Conservation (phyloP, 2,329 filamentous ascomycete species). For the Clonostachys rosea region DNA sequence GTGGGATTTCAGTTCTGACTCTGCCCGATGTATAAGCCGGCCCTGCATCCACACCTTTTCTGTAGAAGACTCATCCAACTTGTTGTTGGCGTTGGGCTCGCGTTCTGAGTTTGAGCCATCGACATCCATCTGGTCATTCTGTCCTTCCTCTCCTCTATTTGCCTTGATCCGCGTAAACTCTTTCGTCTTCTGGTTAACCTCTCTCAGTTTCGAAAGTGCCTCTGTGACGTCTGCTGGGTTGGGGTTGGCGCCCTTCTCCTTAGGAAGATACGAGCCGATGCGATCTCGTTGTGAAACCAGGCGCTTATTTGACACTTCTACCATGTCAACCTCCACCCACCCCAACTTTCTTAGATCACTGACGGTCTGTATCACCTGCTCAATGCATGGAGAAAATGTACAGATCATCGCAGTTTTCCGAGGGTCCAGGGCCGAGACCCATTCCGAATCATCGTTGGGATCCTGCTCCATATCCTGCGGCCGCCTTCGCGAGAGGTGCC, state of each 20-base stretch:
- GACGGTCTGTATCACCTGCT: constrained; percentile 87
- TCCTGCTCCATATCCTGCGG: constrained; percentile 19
- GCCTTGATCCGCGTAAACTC: constrained; percentile 47
- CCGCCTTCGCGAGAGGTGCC: constrained; percentile 61
- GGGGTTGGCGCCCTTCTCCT: constrained; percentile 67
- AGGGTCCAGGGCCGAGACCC: constrained; percentile 64
- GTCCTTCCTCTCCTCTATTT: constrained; percentile 20
- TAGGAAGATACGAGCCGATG: constrained; percentile 60
- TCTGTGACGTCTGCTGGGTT: constrained; percentile 73
- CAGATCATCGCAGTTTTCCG: constrained; percentile 74
- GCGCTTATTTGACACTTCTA: constrained; percentile 76
- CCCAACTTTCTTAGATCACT: constrained; percentile 73
- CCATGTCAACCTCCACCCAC: constrained; percentile 92
- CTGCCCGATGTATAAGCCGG: constrained; percentile 71
- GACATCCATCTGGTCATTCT: constrained; percentile 28
- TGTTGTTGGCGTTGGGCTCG: constrained; percentile 14
- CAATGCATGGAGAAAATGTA: constrained; percentile 95
- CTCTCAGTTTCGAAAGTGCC: constrained; percentile 66
- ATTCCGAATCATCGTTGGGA: constrained; percentile 19
- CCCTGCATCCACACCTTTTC: constrained; percentile 70
- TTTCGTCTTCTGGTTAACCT: constrained; percentile 66
- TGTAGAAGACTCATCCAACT: constrained; percentile 12
- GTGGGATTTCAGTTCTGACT: constrained; percentile 89
- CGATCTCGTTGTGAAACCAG: constrained; percentile 81
- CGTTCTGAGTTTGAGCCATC: constrained; percentile 20